These are phyloP conservation scores for Heteromeles arbutifolia DNA, from an alignment of 306 rosid genomes.

Conservation along the genomic window DNA sequence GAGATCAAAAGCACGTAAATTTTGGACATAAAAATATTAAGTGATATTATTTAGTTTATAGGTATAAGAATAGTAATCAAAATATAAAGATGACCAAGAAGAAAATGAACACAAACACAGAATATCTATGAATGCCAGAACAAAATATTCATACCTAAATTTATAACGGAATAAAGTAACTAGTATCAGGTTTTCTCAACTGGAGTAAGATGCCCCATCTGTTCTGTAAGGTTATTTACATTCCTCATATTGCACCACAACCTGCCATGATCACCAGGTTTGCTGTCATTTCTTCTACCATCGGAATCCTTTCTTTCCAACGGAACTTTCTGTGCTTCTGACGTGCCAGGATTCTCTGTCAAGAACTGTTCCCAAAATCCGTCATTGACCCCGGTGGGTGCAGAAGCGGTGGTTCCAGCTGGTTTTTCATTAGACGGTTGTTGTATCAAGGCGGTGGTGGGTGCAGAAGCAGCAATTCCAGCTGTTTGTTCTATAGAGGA, in stretches of 20 bases:
- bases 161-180: conserved; percentile 17
- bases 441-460: conserved; percentile 21
- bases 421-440: conserved; percentile 32
- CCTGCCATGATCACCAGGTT: conserved; percentile 30
- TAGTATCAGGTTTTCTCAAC: conserved; percentile 36
- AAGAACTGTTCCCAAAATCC: conserved; percentile 79
- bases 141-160: conserved; percentile 34
- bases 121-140: neutral
- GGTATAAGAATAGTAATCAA: conserved; percentile 2
- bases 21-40: neutral
- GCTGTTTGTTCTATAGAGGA: conserved; percentile 19
- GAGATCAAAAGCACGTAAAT: neutral
- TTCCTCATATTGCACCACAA: conserved; percentile 61
- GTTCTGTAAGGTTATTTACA: conserved; percentile 62
- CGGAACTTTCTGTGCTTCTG: conserved; percentile 57
- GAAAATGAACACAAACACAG: conserved; percentile 13
- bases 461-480: neutral
- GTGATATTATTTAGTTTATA: neutral
- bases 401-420: conserved; percentile 15
- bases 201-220: conserved; percentile 62
- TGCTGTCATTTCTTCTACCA: conserved; percentile 43
- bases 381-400: conserved; percentile 52
- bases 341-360: conserved; percentile 76
- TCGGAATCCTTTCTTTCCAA: conserved; percentile 51
- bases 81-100: neutral